These are phyloP conservation scores for Quillaja saponaria DNA, from an alignment of 306 rosid genomes.

Conservation along the genomic window DNA sequence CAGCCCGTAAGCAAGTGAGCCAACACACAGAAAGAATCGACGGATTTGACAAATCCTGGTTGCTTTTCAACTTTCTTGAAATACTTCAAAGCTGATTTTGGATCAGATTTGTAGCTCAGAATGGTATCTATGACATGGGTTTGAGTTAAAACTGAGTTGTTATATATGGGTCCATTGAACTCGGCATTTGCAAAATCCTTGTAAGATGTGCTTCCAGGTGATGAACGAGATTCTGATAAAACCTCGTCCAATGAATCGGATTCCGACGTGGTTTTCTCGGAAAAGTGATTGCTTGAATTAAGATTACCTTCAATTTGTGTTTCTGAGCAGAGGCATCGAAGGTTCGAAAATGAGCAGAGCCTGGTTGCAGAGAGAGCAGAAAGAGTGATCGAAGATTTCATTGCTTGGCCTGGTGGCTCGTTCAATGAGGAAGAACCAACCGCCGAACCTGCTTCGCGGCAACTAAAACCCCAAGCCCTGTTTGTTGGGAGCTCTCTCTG, in stretches of 20 bases:
- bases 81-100: slow-evolving; percentile 47
- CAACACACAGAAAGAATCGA: slow-evolving; percentile 49
- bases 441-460: neutral
- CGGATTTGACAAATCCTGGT: slow-evolving; percentile 44
- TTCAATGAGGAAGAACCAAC: neutral
- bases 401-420: slow-evolving; percentile 18
- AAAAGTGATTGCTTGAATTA: neutral
- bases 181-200: slow-evolving; percentile 10
- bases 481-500: too few species aligned
- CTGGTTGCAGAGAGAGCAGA: slow-evolving; percentile 27
- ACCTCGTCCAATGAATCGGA: slow-evolving; percentile 18
- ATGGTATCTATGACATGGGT: slow-evolving; percentile 44
- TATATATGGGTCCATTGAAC: neutral
- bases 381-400: slow-evolving; percentile 28
- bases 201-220: neutral
- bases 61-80: slow-evolving; percentile 35
- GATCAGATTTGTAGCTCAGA: slow-evolving; percentile 42
- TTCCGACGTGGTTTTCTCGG: slow-evolving; percentile 17
- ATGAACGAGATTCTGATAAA: slow-evolving; percentile 2
- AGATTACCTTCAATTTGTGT: slow-evolving; percentile 2
- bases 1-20: slow-evolving; percentile 49
- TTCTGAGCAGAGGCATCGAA: slow-evolving; percentile 27
- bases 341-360: slow-evolving; percentile 31
- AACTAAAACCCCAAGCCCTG: too few species aligned
- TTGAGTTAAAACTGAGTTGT: slow-evolving; percentile 17